These are phyloP conservation scores for Alternaria novae-zelandiae DNA, from an alignment of 2,329 filamentous ascomycete genomes.

Conservation along the genomic window DNA sequence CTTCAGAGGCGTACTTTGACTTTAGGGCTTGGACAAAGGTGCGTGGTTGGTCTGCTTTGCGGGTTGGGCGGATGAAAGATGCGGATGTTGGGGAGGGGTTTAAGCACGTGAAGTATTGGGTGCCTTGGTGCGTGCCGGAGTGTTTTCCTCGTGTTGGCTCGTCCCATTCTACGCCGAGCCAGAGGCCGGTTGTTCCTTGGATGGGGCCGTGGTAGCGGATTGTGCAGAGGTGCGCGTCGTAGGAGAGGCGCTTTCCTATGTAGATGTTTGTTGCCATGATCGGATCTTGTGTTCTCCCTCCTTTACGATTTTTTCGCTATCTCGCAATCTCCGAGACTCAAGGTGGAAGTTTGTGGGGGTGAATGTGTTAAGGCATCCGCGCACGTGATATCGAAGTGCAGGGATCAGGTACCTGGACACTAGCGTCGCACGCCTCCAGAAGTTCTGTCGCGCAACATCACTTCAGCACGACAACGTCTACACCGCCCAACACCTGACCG, in stretches of 20 bases:
- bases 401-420: slow-evolving; percentile 10
- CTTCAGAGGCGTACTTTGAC: slow-evolving; percentile 76
- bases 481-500: not conserved
- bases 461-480: slow-evolving; percentile 10
- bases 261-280: slow-evolving; percentile 48
- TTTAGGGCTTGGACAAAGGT: slow-evolving; percentile 81
- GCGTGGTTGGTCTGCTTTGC: slow-evolving; percentile 70
- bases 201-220: slow-evolving; percentile 83
- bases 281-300: not conserved
- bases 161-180: slow-evolving; percentile 98
- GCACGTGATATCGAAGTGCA: slow-evolving; percentile 11
- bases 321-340: too few species aligned
- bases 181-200: slow-evolving; percentile 75
- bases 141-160: slow-evolving; percentile 87
- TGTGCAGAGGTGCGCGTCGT: slow-evolving; percentile 78
- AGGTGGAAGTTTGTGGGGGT: not conserved
- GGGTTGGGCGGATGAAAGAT: slow-evolving; percentile 84
- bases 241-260: slow-evolving; percentile 80
- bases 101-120: slow-evolving; percentile 56
- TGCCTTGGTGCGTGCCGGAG: slow-evolving; percentile 79
- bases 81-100: slow-evolving; percentile 72
- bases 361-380: slow-evolving; percentile 4
- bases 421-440: slow-evolving; percentile 29
- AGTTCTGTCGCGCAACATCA: slow-evolving; percentile 25
- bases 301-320: too few species aligned